Evolutionary conservation across 257 asterid species (phyloP), one percentile per base, ranked within the genome.

Genomic region (Gentiana straminea): DNA sequence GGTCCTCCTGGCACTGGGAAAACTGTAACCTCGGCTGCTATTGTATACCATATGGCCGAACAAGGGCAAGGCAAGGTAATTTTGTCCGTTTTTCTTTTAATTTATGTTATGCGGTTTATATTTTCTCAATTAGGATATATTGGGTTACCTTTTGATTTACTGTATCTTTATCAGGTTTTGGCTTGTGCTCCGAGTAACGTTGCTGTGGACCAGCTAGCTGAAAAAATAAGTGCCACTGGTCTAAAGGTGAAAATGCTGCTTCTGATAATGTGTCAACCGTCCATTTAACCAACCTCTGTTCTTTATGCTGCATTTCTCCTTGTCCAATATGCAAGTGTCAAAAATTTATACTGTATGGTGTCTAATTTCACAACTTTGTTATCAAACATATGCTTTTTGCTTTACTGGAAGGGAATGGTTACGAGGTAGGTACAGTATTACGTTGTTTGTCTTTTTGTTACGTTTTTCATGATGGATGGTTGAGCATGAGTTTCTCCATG

Each of bases 131-230:
- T 52, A 5, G 46, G 46, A 41, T 41, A 10, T 43, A 24, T 43
- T 41, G n/a, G 3, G 24, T 43, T 13, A 6, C 1, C 15, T 32
- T 57, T 1, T 4, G 41, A 59, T 65, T 3, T 5, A 41, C 9
- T 10, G 47, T 64, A 51, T 53, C n/a, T 51, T 61, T 10, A 62
- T 62, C 79, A 92, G 97, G 97, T 88, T 71, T 78, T 92, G 81
- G 99, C 86, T 52, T 92, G 97, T 75, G 99, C 99, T 75, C 99
- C 99, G 57, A 92, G 97, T 84, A 92, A 88, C 62, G 95, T 92
- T 67, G 99, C 96, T 72, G 99, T 92, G 5, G 95, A 92, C 69
- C 99, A 92, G 80, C 90, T 88, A 60, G 99, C 97, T 72, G 99
- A 92, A 70, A 92, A 92, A 73, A 92, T 92, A 61, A 92, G 97